Percentiles rank a stretch among this genome's conserved stretches.
Conservation (phyloP, 2,329 filamentous ascomycete genomes). For the Botryotinia narcissicola region DNA sequence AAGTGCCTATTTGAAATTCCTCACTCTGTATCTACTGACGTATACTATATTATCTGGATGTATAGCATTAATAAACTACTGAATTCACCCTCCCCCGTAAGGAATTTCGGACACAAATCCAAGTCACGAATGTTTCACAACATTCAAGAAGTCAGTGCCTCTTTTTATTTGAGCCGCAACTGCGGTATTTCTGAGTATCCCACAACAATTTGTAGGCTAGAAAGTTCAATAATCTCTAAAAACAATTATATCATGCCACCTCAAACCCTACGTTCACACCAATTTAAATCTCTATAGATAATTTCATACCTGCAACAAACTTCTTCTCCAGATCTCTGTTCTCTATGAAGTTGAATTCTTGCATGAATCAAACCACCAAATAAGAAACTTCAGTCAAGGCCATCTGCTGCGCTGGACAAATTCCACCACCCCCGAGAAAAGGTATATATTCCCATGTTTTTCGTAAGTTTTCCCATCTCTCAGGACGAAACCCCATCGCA, state of each 20-base stretch:
- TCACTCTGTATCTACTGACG: no score
- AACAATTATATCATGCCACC: not conserved
- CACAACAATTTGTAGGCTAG: not conserved
- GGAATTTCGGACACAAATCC: no score
- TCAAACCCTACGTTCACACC: not conserved
- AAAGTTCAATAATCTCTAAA: not conserved
- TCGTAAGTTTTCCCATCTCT: slow-evolving; percentile 41
- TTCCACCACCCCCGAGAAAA: not conserved
- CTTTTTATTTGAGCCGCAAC: no score
- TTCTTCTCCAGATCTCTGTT: not conserved
- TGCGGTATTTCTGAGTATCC: no score
- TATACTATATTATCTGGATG: no score
- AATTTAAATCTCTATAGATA: not conserved
- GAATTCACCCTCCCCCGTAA: no score
- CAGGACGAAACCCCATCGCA: slow-evolving; percentile 41
- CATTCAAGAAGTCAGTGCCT: no score
- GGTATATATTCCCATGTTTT: slow-evolving; percentile 29
- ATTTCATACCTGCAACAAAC: not conserved
- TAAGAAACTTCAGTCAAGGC: not conserved
- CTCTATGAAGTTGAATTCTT: slow-evolving; percentile 7
- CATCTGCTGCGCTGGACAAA: slow-evolving; percentile 10
- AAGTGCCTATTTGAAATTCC: not conserved
- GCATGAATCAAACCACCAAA: not conserved
- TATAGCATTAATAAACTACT: no score
- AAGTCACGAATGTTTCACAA: no score